Evolutionary conservation across 352 stramenopile genomes (phyloP), one percentile per base, ranked within the genome.

Genomic region (Pythium phragmiticola): DNA sequence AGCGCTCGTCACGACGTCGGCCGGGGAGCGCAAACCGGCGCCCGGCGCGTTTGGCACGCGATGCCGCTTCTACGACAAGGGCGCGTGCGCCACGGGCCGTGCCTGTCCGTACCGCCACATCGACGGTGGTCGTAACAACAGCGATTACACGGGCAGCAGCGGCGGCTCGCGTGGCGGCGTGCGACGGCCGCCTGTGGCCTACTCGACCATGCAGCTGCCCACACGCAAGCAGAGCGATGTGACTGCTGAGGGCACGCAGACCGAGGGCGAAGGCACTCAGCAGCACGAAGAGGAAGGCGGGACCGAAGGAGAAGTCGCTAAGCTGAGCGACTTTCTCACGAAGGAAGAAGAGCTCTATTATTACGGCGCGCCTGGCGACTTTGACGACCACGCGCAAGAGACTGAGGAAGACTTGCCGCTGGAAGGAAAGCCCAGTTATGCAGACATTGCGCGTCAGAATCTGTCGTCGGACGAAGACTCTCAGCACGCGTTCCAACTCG

Each of bases 281-380:
- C 65, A 71, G 33, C 21, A 54, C 9, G 45, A 21, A 17, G 50
- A 21, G 4, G 68, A 68, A 12, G 60, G 69, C 1, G 9, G 16
- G 39, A 7, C 39, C 8, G 39, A 46, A 13, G 62, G 78, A 0
- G 69, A 76, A 2, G 76, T 76, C 47, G 79, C 69, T 14, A 72
- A 82, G 63, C 65, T 91, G n/a, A 76, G 78, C 56, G 83, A 92
- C 43, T 90, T 92, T 48, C 82, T 92, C 34, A 82, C 83, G 21
- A 88, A 90, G 56, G 83, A 92, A 73, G 83, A 92, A 82, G 81
- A 92, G 46, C 49, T 90, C 28, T 92, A 88, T 57, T 92, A 92
- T 61, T 92, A 92, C 30, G 83, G 83, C 57, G 83, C 83, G 14
- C 83, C 83, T 16, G 81, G 80, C 46, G 81, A 90, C 57, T 89